Evolutionary conservation across 768 basidiomycete genomes (phyloP).

Genomic region (Rhizopogon vinicolor): DNA sequence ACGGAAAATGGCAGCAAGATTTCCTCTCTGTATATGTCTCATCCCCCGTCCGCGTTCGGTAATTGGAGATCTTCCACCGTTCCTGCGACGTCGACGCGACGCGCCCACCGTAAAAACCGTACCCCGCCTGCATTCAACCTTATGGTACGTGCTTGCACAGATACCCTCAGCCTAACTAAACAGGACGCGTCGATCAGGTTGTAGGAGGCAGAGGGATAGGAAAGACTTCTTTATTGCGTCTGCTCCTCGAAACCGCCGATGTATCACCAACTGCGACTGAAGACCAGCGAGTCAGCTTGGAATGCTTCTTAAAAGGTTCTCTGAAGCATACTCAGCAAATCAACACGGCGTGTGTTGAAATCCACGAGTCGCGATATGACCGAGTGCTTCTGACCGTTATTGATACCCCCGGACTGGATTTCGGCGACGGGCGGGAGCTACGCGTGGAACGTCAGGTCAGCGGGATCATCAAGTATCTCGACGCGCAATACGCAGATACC

Average conservation of each 20-base stretch:
- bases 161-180: background rate
- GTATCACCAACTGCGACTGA: slow-evolving; percentile 71
- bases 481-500: slow-evolving; percentile 78
- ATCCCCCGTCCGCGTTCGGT: slow-evolving; percentile 60
- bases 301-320: slow-evolving; percentile 58
- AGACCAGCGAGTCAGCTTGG: slow-evolving; percentile 64
- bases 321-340: slow-evolving; percentile 60
- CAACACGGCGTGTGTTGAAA: slow-evolving; percentile 70
- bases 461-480: slow-evolving; percentile 69
- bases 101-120: slow-evolving; percentile 61
- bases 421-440: slow-evolving; percentile 65
- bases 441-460: slow-evolving; percentile 78
- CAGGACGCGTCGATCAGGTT: slow-evolving; percentile 42
- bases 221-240: slow-evolving; percentile 77
- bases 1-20: slow-evolving; percentile 45
- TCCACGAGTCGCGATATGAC: slow-evolving; percentile 80
- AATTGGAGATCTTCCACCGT: slow-evolving; percentile 39
- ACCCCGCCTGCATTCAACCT: slow-evolving; percentile 79
- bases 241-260: slow-evolving; percentile 82
- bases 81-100: slow-evolving; percentile 37
- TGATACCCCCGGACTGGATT: slow-evolving; percentile 84
- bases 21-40: slow-evolving; percentile 66
- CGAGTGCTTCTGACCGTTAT: slow-evolving; percentile 75
- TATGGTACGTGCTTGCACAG: slow-evolving; percentile 50
- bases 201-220: slow-evolving; percentile 79